These are phyloP conservation scores for Penicillium freii DNA, from an alignment of 2,329 filamentous ascomycete species.

Conservation along the genomic window DNA sequence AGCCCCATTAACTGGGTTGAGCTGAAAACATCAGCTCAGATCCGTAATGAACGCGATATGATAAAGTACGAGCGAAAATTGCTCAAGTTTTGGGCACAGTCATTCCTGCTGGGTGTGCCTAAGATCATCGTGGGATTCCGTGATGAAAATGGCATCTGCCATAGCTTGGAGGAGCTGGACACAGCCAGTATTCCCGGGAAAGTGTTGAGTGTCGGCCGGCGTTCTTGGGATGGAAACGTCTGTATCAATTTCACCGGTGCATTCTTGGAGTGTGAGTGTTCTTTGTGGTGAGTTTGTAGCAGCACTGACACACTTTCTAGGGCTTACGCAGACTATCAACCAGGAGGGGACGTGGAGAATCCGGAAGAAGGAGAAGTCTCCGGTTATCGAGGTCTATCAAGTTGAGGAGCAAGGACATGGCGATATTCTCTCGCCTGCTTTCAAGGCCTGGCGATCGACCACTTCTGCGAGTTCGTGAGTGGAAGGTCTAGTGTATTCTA, in stretches of 20 bases:
- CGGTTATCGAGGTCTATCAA: slow-evolving; percentile 69
- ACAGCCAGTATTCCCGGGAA: slow-evolving; percentile 75
- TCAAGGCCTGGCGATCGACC: slow-evolving; percentile 65
- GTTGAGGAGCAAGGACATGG: slow-evolving; percentile 73
- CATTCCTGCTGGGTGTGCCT: slow-evolving; percentile 87
- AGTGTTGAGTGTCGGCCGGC: slow-evolving; percentile 64
- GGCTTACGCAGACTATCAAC: slow-evolving; percentile 59
- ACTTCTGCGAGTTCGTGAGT: slow-evolving; percentile 6
- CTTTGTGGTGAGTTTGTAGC: neutral
- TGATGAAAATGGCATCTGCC: slow-evolving; percentile 67
- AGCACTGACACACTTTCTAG: slow-evolving; percentile 41
- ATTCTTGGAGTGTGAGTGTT: slow-evolving; percentile 70
- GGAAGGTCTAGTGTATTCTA: neutral
- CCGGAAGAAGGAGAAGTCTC: slow-evolving; percentile 60
- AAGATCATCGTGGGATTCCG: slow-evolving; percentile 91
- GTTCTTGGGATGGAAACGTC: slow-evolving; percentile 84
- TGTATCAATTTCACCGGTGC: slow-evolving; percentile 85
- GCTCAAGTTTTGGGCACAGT: slow-evolving; percentile 95
- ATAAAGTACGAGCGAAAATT: slow-evolving; percentile 83
- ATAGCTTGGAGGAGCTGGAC: slow-evolving; percentile 71
- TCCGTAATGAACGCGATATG: slow-evolving; percentile 65
- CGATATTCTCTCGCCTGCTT: slow-evolving; percentile 71
- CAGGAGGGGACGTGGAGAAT: slow-evolving; percentile 80
- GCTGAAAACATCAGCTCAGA: slow-evolving; percentile 81
- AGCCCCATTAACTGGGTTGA: slow-evolving; percentile 88